These are phyloP conservation scores for Monilinia fructicola DNA, from an alignment of 2,329 filamentous ascomycete species.

Conservation along the genomic window DNA sequence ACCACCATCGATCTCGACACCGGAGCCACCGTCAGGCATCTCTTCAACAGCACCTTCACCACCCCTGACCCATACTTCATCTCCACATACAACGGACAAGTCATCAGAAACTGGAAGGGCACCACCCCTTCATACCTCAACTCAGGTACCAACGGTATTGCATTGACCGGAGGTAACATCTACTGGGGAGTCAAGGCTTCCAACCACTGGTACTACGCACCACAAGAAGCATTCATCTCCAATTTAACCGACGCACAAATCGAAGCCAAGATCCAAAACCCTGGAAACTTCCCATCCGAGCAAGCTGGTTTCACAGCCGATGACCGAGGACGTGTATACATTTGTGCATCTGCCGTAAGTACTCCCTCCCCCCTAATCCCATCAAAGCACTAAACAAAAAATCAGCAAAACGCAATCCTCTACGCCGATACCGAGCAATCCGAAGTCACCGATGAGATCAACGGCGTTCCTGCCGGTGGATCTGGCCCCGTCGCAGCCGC, in stretches of 20 bases:
- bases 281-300: slow-evolving; percentile 4
- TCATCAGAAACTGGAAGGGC: slow-evolving; percentile 8
- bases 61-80: not conserved
- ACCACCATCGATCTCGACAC: not conserved
- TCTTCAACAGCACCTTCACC: slow-evolving; percentile 3
- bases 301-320: slow-evolving; percentile 10
- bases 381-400: not conserved
- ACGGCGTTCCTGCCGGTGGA: not conserved
- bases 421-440: slow-evolving; percentile 5
- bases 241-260: slow-evolving; percentile 5
- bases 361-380: rapidly evolving
- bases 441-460: slow-evolving; percentile 10
- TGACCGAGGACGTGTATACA: slow-evolving; percentile 10
- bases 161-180: not conserved
- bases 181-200: slow-evolving; percentile 16
- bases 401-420: slow-evolving; percentile 10
- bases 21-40: not conserved
- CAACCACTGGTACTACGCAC: slow-evolving; percentile 8
- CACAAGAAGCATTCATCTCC: slow-evolving; percentile 11
- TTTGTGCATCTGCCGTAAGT: slow-evolving; percentile 9
- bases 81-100: slow-evolving; percentile 14
- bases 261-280: slow-evolving; percentile 6
- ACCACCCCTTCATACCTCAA: slow-evolving; percentile 3
- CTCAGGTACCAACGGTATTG: not conserved
- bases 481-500: not conserved